Evolutionary conservation across 176 grass and related monocot species (phyloP), one percentile per base, ranked within the genome.

Genomic region (Paspalum vaginatum): DNA sequence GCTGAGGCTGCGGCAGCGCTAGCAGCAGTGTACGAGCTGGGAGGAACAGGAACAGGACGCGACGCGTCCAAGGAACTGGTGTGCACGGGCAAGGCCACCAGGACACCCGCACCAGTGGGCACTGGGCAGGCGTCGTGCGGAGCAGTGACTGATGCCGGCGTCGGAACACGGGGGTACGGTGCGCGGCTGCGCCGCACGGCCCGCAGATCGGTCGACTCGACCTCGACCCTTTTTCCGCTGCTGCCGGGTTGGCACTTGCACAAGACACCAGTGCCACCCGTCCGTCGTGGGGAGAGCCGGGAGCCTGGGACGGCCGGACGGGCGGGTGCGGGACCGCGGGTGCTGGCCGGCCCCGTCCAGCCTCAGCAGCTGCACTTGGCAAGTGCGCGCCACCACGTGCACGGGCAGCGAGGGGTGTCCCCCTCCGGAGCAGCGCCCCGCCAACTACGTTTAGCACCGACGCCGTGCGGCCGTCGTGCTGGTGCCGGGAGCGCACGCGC

Each of bases 71-170:
- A 45, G 68, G 17, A 25, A 83, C 71, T 72, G 70, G 4, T 38
- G 43, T 41, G 32, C 38, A 43, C 11, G 51, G 37, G n/a, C n/a
- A n/a, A n/a, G n/a, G n/a, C n/a, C n/a, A n/a, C n/a, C 56, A 38
- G 26, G 72, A n/a, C 14, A 8, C 26, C 32, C 5, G 11, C 39
- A 44, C n/a, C n/a, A n/a, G n/a, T n/a, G 38, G 53, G 11, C 20
- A 61, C 73, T 57, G 43, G 79, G 79, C 73, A 72, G 6, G 50
- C 81, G 86, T 88, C 76, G 81, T 84, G 69, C 71, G 22, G 37
- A 7, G 61, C 81, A 57, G 42, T 22, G 59, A 68, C 24, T 59
- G 81, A 79, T 61, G 86, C 38, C 63, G 76, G 61, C 12, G 54
- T 55, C 20, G 77, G 12, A 54, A 65, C 20, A 61, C 15, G 12